Percentiles rank a stretch among this genome's conserved stretches.
Evolutionary conservation across 805 yeast genomes (phyloP).

Genomic region (Schizosaccharomyces lindneri): DNA sequence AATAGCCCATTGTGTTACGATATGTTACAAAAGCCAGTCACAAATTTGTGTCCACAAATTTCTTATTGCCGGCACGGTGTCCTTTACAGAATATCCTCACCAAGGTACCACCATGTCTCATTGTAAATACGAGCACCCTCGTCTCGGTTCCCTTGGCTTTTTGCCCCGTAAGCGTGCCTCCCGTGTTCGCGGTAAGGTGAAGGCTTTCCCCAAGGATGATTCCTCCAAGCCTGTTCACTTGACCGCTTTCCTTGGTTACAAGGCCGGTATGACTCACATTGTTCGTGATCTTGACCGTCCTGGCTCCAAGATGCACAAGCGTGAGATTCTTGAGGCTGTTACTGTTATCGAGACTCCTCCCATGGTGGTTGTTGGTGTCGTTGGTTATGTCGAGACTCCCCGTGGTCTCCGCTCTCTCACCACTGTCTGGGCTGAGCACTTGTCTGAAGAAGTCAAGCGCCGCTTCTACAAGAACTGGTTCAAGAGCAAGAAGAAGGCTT

Average conservation of each 20-base stretch:
- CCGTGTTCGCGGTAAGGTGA: conserved; percentile 93
- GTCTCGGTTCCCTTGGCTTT: conserved; percentile 99
- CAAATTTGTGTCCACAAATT: neutral
- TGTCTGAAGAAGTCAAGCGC: conserved; percentile 96
- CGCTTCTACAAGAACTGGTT: conserved; percentile 99
- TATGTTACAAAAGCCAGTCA: neutral
- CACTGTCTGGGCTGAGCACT: conserved; percentile 99
- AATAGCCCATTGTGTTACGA: neutral
- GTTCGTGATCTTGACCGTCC: conserved; percentile 99
- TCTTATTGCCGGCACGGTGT: neutral
- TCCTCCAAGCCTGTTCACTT: conserved; percentile 92
- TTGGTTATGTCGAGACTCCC: conserved; percentile 99
- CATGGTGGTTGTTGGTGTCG: conserved; percentile 96
- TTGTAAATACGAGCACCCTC: conserved; percentile 99
- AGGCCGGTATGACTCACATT: conserved; percentile 99
- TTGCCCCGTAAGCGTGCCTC: conserved; percentile 98
- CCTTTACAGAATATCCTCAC: neutral
- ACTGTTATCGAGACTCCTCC: conserved; percentile 98
- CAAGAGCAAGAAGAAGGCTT: conserved; percentile 99
- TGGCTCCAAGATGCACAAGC: conserved; percentile 99
- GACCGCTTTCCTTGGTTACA: conserved; percentile 78
- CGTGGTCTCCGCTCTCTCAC: conserved; percentile 98
- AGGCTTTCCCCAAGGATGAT: conserved; percentile 98
- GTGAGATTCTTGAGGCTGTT: conserved; percentile 98
- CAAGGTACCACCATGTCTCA: conserved; percentile 49